Conservation (phyloP, 306 rosid species). For the Carpinus viminea region DNA sequence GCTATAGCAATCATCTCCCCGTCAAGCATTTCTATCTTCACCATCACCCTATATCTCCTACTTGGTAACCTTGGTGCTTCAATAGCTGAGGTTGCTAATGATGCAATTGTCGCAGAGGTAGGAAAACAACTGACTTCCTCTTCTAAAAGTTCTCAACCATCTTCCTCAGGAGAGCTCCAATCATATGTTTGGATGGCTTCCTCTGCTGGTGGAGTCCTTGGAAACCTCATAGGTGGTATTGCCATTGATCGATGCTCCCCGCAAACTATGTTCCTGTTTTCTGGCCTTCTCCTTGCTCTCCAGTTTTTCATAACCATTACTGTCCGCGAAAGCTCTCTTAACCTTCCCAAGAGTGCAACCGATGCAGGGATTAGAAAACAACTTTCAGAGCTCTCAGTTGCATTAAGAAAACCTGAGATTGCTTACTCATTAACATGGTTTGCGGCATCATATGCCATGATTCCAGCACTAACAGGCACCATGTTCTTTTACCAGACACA, state of each 20-base stretch:
- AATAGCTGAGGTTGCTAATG: conserved; percentile 91
- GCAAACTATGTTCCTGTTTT: conserved; percentile 60
- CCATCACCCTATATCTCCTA: conserved; percentile 66
- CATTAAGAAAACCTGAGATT: conserved; percentile 67
- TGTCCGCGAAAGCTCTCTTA: conserved; percentile 61
- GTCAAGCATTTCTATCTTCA: conserved; percentile 57
- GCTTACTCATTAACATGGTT: conserved; percentile 75
- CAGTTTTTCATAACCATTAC: conserved; percentile 65
- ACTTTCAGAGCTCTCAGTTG: conserved; percentile 53
- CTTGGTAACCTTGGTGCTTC: conserved; percentile 91
- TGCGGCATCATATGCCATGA: conserved; percentile 76
- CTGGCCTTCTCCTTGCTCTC: conserved; percentile 58
- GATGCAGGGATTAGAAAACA: conserved; percentile 59
- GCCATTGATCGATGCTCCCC: conserved; percentile 54
- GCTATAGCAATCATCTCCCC: conserved; percentile 63
- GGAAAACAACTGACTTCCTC: conserved; percentile 56
- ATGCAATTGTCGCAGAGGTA: conserved; percentile 89
- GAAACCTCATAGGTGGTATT: conserved; percentile 77
- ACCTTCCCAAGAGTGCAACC: conserved; percentile 54
- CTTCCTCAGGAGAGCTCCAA: conserved; percentile 77
- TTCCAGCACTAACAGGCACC: conserved; percentile 82
- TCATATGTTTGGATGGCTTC: conserved; percentile 92
- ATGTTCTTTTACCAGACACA: conserved; percentile 95
- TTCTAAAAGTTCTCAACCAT: conserved; percentile 37
- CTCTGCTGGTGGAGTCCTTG: conserved; percentile 81